Evolutionary conservation across 2,329 filamentous ascomycete genomes (phyloP).

Genomic region (Fusarium sp.): DNA sequence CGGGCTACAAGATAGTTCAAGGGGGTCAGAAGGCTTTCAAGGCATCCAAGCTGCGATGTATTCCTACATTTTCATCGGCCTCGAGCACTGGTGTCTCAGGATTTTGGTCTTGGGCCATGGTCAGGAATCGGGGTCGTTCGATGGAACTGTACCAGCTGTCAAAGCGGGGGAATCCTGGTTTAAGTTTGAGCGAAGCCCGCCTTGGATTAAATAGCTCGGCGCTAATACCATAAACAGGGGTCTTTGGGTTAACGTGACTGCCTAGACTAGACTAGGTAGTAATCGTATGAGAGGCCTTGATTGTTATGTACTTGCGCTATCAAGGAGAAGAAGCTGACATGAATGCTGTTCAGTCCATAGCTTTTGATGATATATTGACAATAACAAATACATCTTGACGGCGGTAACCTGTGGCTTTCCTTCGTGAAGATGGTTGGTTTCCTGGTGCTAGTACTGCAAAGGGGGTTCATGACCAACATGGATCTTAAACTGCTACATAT

Average conservation of each 20-base stretch:
- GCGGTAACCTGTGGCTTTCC: too few relatives aligned
- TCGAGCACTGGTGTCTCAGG: background rate
- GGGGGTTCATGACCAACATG: too few relatives aligned
- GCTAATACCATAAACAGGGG: background rate
- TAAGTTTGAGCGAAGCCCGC: background rate
- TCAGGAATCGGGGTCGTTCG: background rate
- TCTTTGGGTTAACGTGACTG: background rate
- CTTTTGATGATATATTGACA: too few relatives aligned
- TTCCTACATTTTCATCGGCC: conserved; percentile 7
- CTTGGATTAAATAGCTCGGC: background rate
- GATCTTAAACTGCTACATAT: too few relatives aligned
- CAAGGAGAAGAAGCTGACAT: too few relatives aligned
- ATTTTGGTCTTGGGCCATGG: background rate
- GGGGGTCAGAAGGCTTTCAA: background rate
- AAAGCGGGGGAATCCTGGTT: background rate
- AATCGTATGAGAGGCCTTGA: background rate
- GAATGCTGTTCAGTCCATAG: too few relatives aligned
- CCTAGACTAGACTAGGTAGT: background rate
- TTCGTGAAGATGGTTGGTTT: too few relatives aligned
- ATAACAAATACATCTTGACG: too few relatives aligned
- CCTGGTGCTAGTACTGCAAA: too few relatives aligned
- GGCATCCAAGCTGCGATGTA: background rate
- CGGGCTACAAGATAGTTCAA: background rate
- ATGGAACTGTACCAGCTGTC: background rate
- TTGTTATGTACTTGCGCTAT: too few relatives aligned